phyloP scores from a whole-genome alignment of 1,139 yeast genomes.

The Yamadazyma songkhlaensis region DNA sequence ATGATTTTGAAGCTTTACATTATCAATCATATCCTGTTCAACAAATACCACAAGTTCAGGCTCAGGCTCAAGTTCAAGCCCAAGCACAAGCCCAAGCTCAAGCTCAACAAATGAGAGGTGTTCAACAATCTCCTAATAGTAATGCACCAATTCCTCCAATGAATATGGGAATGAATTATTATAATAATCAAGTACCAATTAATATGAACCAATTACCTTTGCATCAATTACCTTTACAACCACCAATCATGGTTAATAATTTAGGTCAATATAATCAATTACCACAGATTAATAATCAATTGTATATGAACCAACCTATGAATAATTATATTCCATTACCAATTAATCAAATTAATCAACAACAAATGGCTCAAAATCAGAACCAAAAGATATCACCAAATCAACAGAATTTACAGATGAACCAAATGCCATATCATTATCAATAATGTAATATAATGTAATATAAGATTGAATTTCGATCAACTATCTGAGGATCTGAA shows the following conservation, averaged over 20 bases:
- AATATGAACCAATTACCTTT: slow-evolving; percentile 6
- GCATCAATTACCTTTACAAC: slow-evolving; percentile 9
- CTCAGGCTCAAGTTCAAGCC: slow-evolving; percentile 15
- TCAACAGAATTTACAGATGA: slow-evolving; percentile 8
- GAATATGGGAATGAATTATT: background rate
- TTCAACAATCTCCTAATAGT: background rate
- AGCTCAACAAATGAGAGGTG: background rate
- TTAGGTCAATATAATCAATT: slow-evolving; percentile 7
- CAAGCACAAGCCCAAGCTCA: slow-evolving; percentile 16
- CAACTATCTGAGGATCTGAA: background rate
- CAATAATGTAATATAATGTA: slow-evolving; percentile 4
- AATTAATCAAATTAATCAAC: slow-evolving; percentile 9
- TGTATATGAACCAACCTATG: slow-evolving; percentile 7
- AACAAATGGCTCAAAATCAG: slow-evolving; percentile 9
- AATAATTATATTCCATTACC: slow-evolving; percentile 3
- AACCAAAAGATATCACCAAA: slow-evolving; percentile 4
- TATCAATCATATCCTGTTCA: slow-evolving; percentile 12
- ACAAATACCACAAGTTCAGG: slow-evolving; percentile 15
- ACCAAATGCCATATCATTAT: slow-evolving; percentile 7
- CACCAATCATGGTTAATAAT: slow-evolving; percentile 9
- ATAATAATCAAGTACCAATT: background rate
- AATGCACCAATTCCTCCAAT: background rate
- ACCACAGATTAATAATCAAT: slow-evolving; percentile 7
- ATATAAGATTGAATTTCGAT: background rate
- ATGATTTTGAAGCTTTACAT: slow-evolving; percentile 2